phyloP scores from a whole-genome alignment of 164 flowering plant genomes.

The Hamamelis virginiana region DNA sequence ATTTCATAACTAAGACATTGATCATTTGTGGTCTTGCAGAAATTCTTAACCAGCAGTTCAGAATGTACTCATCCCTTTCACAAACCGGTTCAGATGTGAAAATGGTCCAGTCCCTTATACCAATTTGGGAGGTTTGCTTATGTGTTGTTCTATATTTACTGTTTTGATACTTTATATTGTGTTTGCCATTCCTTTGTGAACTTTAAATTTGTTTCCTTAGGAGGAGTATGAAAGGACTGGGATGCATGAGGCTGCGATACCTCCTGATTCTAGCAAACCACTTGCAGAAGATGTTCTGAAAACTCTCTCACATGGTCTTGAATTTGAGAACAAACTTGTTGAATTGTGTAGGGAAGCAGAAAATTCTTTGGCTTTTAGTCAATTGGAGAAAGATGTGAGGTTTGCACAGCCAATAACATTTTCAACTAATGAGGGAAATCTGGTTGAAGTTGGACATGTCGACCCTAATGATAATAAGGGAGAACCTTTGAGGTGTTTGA shows the following conservation, averaged over 20 bases:
- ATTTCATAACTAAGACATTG: conserved; percentile 2
- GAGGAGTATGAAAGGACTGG: conserved; percentile 87
- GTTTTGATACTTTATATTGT: not conserved
- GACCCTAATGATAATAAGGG: conserved; percentile 13
- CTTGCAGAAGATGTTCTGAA: conserved; percentile 56
- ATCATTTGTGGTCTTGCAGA: conserved; percentile 44
- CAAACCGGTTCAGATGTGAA: conserved; percentile 75
- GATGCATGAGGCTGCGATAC: conserved; percentile 33
- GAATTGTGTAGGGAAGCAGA: conserved; percentile 39
- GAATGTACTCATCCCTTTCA: conserved; percentile 67
- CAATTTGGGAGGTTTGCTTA: conserved; percentile 94
- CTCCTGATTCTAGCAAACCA: conserved; percentile 70
- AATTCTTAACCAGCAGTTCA: conserved; percentile 76
- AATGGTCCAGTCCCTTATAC: conserved; percentile 94
- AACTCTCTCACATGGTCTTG: conserved; percentile 47
- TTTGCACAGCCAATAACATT: conserved; percentile 29
- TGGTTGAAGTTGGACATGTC: conserved; percentile 17
- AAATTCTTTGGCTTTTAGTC: conserved; percentile 18
- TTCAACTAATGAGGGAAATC: conserved; percentile 24
- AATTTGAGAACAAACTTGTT: conserved; percentile 36
- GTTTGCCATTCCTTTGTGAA: conserved; percentile 4
- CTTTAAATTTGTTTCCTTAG: conserved; percentile 34
- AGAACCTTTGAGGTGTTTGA: conserved; percentile 17
- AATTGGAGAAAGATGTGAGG: conserved; percentile 22
- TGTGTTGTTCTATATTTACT: conserved; percentile 6